Conservation (phyloP, 805 yeast species). For the Ogataea haglerorum region DNA sequence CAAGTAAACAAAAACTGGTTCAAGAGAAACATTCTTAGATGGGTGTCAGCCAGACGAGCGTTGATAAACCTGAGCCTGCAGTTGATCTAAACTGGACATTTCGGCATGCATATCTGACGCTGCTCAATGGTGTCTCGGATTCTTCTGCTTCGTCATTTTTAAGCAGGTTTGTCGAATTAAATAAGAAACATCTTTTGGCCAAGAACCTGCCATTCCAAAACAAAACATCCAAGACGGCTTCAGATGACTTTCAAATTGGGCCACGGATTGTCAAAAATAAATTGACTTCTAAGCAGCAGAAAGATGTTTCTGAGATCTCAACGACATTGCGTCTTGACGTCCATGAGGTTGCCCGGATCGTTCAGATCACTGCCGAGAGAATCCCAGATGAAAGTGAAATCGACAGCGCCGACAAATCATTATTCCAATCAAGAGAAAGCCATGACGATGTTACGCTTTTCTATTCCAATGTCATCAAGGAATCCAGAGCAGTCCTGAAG, state of each 20-base stretch:
- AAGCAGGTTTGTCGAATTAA: conserved; percentile 12
- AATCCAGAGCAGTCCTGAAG: conserved; percentile 48
- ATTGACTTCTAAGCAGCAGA: conserved; percentile 31
- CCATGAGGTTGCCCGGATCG: conserved; percentile 48
- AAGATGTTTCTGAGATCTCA: conserved; percentile 41
- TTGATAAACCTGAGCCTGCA: neutral
- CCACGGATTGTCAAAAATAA: conserved; percentile 11
- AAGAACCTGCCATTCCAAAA: conserved; percentile 15
- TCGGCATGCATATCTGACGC: conserved; percentile 1
- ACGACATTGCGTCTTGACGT: conserved; percentile 37
- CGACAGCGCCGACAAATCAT: conserved; percentile 20
- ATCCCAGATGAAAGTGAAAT: conserved; percentile 33
- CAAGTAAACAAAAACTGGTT: conserved; percentile 6
- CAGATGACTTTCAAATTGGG: conserved; percentile 13
- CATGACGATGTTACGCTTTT: conserved; percentile 36
- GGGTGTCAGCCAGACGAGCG: conserved; percentile 1
- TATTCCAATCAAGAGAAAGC: conserved; percentile 30
- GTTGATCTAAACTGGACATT: conserved; percentile 7
- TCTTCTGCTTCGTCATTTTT: conserved; percentile 6
- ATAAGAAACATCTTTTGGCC: conserved; percentile 16
- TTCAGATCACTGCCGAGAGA: conserved; percentile 37
- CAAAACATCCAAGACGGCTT: neutral
- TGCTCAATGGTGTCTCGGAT: conserved; percentile 13
- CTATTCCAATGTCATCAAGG: conserved; percentile 42
- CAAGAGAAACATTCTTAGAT: neutral